Evolutionary conservation across 768 basidiomycete genomes (phyloP).

Genomic region (Russula compacta): DNA sequence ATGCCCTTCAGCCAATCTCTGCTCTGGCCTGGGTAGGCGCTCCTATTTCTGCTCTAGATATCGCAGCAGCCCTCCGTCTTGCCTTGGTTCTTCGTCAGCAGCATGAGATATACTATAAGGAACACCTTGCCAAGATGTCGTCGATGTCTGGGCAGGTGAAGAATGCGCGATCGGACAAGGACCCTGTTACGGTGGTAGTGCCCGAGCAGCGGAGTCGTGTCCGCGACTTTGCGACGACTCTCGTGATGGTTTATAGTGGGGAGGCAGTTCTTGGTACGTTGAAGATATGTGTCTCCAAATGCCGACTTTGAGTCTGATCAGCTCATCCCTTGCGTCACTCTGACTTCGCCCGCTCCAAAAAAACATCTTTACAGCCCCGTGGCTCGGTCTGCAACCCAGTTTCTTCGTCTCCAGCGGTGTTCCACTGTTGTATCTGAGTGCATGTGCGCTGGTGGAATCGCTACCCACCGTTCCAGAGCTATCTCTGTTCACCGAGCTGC

Average conservation of each 20-base stretch:
- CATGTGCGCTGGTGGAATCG: slow-evolving; percentile 8
- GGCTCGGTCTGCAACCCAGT: slow-evolving; percentile 17
- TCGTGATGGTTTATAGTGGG: slow-evolving; percentile 20
- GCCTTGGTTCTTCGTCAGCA: slow-evolving; percentile 19
- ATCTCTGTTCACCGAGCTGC: slow-evolving; percentile 15
- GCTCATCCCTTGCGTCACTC: neutral
- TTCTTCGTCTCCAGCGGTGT: slow-evolving; percentile 10
- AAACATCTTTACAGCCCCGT: slow-evolving; percentile 6
- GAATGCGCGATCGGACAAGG: neutral
- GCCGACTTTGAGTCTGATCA: neutral
- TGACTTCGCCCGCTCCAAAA: neutral
- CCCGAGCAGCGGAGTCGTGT: slow-evolving; percentile 12
- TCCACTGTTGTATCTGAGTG: slow-evolving; percentile 8
- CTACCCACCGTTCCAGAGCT: slow-evolving; percentile 12
- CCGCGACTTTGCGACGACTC: slow-evolving; percentile 15
- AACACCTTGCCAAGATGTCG: slow-evolving; percentile 2
- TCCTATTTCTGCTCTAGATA: slow-evolving; percentile 13
- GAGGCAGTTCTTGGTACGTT: slow-evolving; percentile 18
- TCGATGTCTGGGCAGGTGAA: neutral
- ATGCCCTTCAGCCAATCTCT: slow-evolving; percentile 13
- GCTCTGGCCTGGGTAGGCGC: slow-evolving; percentile 14
- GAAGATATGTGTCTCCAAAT: neutral
- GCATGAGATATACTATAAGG: slow-evolving; percentile 6
- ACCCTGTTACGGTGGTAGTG: neutral
- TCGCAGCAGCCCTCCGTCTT: slow-evolving; percentile 16